Base-by-base conservation (phyloP, 371 early-diverging fungal species). In the Paraphysoderma sedebokerense region DNA sequence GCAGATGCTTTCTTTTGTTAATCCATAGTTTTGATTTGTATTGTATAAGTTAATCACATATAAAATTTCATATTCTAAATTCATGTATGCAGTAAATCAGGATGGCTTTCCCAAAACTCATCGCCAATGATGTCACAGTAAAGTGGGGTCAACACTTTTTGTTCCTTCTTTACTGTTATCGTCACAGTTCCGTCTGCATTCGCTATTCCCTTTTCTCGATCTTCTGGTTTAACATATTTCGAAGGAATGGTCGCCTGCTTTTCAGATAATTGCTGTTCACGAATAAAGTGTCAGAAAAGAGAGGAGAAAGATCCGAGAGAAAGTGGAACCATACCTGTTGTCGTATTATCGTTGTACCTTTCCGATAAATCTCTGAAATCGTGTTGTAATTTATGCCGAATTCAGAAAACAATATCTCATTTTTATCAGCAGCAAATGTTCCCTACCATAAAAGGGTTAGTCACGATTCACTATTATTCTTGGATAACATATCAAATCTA, bases 371-470 rank as follows among this genome's bases (percentile, higher is more conserved):
- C 1, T 71, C 80, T 3, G 78, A 79, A 22, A 85, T 61, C 23
- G 70, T 72, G 65, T 77, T 83, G 63, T 96, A 96, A 64, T 96
- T 96, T 51, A 85, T 81, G 49, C 73, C 68, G 59, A 76, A 91
- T 41, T 78, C 56, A 15, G 74, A 61, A 54, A 87, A 92, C 22
- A 96, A 57, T 29, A 93, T 67, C 55, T 93, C 92, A 58, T 93
- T 83, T 55, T 96, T 96, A 34, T 81, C 77, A 17, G 77, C 77
- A 3, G 91, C 82, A 41, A 78, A 67, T 20, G 87, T 78, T 20
- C 81, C 80, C 80, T 82, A 54, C 6, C n/a, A n/a, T n/a, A n/a
- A 19, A n/a, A 38, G 26, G 24, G 24, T 31, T 9, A 27, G 12
- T 15, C 8, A n/a, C 19, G 4, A 19, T 0, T 24, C 19, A 15